Conservation (phyloP, 148 eudicot species). For the Agrostemma githago region DNA sequence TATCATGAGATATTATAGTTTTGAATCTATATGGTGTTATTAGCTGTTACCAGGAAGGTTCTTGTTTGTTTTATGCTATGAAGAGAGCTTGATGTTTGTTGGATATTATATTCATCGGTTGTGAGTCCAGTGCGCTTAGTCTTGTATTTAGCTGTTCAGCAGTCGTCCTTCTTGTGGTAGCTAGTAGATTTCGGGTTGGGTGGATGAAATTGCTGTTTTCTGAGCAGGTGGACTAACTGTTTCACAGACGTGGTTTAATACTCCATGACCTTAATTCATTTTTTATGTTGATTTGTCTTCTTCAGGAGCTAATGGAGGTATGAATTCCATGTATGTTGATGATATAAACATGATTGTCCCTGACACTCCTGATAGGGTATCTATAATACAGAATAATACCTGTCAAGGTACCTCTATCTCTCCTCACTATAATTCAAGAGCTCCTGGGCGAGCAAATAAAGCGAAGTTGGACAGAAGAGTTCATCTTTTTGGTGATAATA, state of each 20-base stretch:
- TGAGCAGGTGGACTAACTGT: background rate
- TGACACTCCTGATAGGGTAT: slow-evolving; percentile 65
- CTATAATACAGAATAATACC: slow-evolving; percentile 16
- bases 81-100: slow-evolving; percentile 2
- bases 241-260: background rate
- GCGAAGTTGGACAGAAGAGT: slow-evolving; percentile 23
- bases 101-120: background rate
- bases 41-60: background rate
- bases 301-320: slow-evolving; percentile 32
- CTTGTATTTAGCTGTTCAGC: background rate
- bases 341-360: slow-evolving; percentile 53
- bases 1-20: background rate
- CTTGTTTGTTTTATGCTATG: background rate
- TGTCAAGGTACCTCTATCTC: slow-evolving; percentile 20
- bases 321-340: slow-evolving; percentile 49
- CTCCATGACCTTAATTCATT: background rate
- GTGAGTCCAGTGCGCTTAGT: background rate
- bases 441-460: slow-evolving; percentile 19
- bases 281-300: slow-evolving; percentile 5
- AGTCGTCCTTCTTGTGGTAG: background rate
- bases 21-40: background rate
- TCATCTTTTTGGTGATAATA: slow-evolving; percentile 25
- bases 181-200: background rate
- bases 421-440: slow-evolving; percentile 23
- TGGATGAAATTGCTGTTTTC: background rate